Conservation (phyloP, 345 rosid species). For the Noccaea bulbosa region DNA sequence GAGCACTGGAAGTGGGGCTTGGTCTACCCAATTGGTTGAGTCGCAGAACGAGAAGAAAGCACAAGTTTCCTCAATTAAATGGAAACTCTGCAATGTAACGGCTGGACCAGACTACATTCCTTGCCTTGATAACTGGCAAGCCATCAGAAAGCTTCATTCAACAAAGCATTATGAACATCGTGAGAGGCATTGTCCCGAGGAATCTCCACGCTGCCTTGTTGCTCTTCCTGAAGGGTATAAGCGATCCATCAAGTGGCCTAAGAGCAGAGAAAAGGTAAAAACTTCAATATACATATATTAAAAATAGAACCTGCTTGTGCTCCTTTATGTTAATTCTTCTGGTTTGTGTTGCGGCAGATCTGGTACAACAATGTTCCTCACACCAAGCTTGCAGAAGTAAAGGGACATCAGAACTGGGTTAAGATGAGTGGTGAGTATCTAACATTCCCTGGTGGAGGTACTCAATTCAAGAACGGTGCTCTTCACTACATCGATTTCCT, state of each 20-base stretch:
- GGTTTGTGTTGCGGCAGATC: conserved; percentile 49
- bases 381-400: conserved; percentile 66
- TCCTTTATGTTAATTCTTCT: conserved; percentile 13
- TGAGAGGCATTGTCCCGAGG: conserved; percentile 93
- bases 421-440: conserved; percentile 63
- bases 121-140: conserved; percentile 87
- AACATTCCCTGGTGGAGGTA: conserved; percentile 94
- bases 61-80: conserved; percentile 48
- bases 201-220: conserved; percentile 83
- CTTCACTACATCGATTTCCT: conserved; percentile 62
- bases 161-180: conserved; percentile 88
- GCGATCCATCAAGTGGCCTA: conserved; percentile 79
- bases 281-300: no score
- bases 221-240: conserved; percentile 80
- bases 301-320: not conserved
- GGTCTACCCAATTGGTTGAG: conserved; percentile 81
- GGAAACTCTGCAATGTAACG: conserved; percentile 89
- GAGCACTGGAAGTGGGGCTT: conserved; percentile 61
- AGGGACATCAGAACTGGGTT: conserved; percentile 86
- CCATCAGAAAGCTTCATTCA: conserved; percentile 67
- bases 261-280: conserved; percentile 79
- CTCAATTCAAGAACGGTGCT: conserved; percentile 93
- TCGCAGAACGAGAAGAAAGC: conserved; percentile 86
- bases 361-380: conserved; percentile 77
- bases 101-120: conserved; percentile 96